A percentile compares a stretch with the other conserved stretches of the same genome.
Conservation (phyloP, 2,329 filamentous ascomycete species). For the Tolypocladium ophioglossoides region DNA sequence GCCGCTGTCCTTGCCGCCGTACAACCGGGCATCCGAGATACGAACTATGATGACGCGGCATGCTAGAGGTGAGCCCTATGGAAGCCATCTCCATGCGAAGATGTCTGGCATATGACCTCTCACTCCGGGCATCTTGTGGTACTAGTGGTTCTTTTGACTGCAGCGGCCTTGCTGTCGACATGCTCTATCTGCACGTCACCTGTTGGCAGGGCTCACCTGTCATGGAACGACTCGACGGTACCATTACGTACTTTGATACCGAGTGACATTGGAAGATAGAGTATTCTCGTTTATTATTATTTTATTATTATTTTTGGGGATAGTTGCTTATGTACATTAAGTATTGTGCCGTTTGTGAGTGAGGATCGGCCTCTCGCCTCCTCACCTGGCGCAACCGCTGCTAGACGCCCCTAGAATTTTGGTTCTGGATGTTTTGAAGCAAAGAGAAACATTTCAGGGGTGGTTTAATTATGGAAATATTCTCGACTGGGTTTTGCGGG, state of each 20-base stretch:
- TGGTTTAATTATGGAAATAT: too few species aligned
- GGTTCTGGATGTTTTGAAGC: too few species aligned
- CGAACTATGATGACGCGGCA: background rate
- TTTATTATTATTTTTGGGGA: background rate
- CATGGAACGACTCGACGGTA: background rate
- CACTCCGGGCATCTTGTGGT: background rate
- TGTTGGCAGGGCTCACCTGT: background rate
- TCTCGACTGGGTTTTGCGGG: too few species aligned
- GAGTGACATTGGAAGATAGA: background rate
- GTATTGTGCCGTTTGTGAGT: too few species aligned
- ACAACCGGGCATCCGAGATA: background rate
- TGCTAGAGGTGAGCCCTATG: background rate
- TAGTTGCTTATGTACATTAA: too few species aligned
- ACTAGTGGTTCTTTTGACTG: background rate
- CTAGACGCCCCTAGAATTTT: too few species aligned
- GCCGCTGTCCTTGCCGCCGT: background rate
- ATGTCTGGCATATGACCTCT: background rate
- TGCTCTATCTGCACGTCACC: background rate
- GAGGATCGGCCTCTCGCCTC: too few species aligned
- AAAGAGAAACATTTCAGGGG: too few species aligned
- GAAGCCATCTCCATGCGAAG: background rate
- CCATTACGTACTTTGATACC: background rate
- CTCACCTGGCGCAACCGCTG: too few species aligned
- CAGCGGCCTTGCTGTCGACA: background rate
- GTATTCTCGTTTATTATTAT: background rate